phyloP scores from a whole-genome alignment of 106 monocot species.

The Dactylorhiza incarnata region DNA sequence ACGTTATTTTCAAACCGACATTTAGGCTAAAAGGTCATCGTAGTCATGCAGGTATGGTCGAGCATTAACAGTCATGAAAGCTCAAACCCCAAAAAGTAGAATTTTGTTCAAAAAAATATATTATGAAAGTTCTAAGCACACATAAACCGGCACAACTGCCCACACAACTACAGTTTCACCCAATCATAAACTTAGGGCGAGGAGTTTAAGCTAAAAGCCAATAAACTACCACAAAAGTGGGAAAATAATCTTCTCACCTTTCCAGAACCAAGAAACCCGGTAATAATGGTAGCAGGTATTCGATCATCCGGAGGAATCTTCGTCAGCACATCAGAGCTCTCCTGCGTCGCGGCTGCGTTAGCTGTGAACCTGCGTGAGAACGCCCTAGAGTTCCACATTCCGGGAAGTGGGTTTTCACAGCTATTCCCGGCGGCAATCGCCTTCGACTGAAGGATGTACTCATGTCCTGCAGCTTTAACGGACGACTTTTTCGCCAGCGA shows the following conservation, averaged over 20 bases:
- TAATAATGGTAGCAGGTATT: slow-evolving; percentile 64
- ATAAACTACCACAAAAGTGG: neutral
- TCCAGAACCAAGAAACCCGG: slow-evolving; percentile 61
- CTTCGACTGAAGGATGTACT: neutral
- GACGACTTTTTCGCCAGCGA: neutral
- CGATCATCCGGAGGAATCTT: slow-evolving; percentile 51
- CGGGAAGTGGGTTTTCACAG: no score
- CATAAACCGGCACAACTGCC: no score
- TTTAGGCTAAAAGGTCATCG: no score
- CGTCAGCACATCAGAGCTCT: slow-evolving; percentile 27
- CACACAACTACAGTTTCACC: no score
- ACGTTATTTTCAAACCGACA: no score
- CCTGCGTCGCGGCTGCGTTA: slow-evolving; percentile 23
- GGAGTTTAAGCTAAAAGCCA: neutral
- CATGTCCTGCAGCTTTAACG: neutral
- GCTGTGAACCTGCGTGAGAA: slow-evolving; percentile 28
- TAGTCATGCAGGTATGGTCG: no score
- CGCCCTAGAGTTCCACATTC: neutral
- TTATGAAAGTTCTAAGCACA: no score
- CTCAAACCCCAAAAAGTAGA: no score
- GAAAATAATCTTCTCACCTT: slow-evolving; percentile 29
- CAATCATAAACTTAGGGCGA: neutral
- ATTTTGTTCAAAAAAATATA: no score
- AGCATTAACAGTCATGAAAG: no score
- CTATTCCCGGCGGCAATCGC: slow-evolving; percentile 1